Evolutionary conservation across 345 rosid genomes (phyloP).

Genomic region (Clarkia xantiana): DNA sequence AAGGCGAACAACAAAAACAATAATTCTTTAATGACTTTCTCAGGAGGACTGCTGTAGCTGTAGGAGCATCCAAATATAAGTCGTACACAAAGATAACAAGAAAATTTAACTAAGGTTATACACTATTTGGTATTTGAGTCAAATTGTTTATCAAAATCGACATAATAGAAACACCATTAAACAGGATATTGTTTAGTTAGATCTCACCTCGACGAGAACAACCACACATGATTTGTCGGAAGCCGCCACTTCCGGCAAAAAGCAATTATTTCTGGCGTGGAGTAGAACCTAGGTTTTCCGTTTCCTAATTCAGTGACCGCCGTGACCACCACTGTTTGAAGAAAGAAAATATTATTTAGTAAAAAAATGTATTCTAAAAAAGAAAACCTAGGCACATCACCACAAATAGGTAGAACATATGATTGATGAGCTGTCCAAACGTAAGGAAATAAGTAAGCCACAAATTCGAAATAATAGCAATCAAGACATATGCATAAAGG

Average conservation of each 20-base stretch:
- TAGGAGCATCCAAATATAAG: too few species aligned
- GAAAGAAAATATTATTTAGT: conserved; percentile 5
- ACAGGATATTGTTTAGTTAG: background rate
- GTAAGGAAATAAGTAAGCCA: background rate
- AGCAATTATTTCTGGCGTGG: conserved; percentile 77
- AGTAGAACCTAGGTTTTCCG: conserved; percentile 86
- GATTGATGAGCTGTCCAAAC: background rate
- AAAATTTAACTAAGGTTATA: too few species aligned
- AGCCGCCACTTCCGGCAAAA: conserved; percentile 88
- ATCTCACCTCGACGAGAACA: conserved; percentile 78
- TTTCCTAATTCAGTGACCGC: conserved; percentile 84
- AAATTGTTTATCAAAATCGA: too few species aligned
- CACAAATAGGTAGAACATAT: background rate
- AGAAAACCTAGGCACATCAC: background rate
- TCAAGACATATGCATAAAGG: background rate
- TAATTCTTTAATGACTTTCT: too few species aligned
- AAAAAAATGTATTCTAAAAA: background rate
- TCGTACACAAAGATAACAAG: too few species aligned
- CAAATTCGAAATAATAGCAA: background rate
- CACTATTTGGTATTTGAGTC: too few species aligned
- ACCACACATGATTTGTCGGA: conserved; percentile 87
- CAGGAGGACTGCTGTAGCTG: too few species aligned
- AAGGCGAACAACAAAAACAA: too few species aligned
- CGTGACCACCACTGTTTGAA: conserved; percentile 76
- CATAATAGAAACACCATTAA: too few species aligned